Conservation (phyloP, 2,329 filamentous ascomycete species). For the Nemania sp. region DNA sequence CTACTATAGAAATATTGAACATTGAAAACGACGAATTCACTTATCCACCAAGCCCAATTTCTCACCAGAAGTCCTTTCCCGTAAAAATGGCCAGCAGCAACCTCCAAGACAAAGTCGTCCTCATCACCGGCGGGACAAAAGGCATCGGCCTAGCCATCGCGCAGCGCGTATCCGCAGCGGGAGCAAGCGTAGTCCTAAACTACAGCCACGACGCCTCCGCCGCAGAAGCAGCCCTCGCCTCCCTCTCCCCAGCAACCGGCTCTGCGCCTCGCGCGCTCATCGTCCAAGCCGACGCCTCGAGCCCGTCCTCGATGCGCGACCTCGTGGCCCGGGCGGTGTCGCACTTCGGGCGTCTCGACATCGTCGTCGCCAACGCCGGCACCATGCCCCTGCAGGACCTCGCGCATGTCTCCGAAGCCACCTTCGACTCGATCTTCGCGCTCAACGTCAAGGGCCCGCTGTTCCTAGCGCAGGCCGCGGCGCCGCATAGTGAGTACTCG, state of each 20-base stretch:
- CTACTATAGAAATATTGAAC: background rate
- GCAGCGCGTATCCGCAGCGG: conserved; percentile 66
- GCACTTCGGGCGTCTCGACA: conserved; percentile 68
- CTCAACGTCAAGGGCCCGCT: conserved; percentile 56
- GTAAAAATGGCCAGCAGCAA: conserved; percentile 20
- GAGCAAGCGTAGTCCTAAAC: conserved; percentile 70
- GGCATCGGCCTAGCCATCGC: conserved; percentile 71
- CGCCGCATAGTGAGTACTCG: too few relatives aligned
- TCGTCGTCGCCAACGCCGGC: conserved; percentile 68
- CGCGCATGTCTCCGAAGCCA: conserved; percentile 55
- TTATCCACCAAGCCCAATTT: too few relatives aligned
- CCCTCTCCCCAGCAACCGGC: conserved; percentile 51
- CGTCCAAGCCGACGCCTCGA: conserved; percentile 67
- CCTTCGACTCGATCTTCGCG: conserved; percentile 41
- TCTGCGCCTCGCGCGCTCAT: conserved; percentile 59
- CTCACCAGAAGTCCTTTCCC: too few relatives aligned
- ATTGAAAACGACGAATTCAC: background rate
- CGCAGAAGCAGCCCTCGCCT: conserved; percentile 61
- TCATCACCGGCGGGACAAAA: conserved; percentile 68
- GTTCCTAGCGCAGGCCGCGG: conserved; percentile 58
- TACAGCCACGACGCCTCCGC: conserved; percentile 61
- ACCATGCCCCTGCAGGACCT: conserved; percentile 63
- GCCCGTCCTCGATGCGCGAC: conserved; percentile 58
- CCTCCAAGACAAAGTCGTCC: conserved; percentile 53
- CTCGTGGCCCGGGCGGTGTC: conserved; percentile 63